Base-by-base conservation (phyloP, 2,329 filamentous ascomycete species). In the Plectosphaerella sp. region DNA sequence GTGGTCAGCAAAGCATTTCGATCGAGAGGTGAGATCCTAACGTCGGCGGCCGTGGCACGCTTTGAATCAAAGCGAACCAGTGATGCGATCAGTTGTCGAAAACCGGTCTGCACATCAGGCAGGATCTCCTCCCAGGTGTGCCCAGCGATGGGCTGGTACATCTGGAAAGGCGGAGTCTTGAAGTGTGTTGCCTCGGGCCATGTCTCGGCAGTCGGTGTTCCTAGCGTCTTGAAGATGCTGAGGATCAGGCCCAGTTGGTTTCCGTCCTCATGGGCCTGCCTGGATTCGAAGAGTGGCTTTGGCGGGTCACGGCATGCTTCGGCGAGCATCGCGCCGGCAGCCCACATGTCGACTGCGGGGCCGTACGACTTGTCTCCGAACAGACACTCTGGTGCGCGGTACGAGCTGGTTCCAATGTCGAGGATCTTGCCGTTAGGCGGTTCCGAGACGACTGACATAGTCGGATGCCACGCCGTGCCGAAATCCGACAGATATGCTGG, bases 381-480 rank as follows among this genome's bases (percentile, higher is more conserved):
- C 7, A 99, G 76, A 1, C 92, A 81, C 64, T 99, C 95, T 0
- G 94, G 94, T 0, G 93, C 82, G 18, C 95, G 84, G 70, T 99
- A 99, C 47, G 88, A 83, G 0, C 92, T 93, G 1, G 93, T 97
- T 36, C 94, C 94, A 24, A 99, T 89, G 66, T 99, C 95, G 8
- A 94, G 86, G 49, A 96, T 88, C 69, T 97, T 97, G 51, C 76
- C 62, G 50, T 82, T 66, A 9, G 74, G 63, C 2, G 83, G 75
- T 65, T 99, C 94, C 14, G 81, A 79, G 4, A 72, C 70, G 20
- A 75, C 69, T 5, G 82, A 77, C 53, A 80, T 61, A 11, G 76
- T 67, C 3, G 87, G 81, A 58, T 87, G 84, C 91, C 91, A 97
- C 9, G 92, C 84, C 39, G 94, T 95, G 48, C 94, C 93, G 71